Conservation (phyloP, 768 basidiomycete genomes). For the Leccinum subtestaceum region DNA sequence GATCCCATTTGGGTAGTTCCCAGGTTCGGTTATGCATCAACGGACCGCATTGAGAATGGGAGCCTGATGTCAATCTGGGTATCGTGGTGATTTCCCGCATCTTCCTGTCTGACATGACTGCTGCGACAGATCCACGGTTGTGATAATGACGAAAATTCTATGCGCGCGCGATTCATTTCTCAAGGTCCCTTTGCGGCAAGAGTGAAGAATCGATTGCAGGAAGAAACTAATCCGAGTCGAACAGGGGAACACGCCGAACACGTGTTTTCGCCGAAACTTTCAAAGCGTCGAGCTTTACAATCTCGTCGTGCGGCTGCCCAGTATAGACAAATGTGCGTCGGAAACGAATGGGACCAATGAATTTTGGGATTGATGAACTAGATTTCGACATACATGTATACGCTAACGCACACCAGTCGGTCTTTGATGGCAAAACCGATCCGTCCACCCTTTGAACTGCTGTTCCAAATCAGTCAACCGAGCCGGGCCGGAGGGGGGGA, state of each 20-base stretch:
- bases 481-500: neutral
- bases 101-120: neutral
- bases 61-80: conserved; percentile 66
- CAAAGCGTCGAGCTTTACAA: conserved; percentile 82
- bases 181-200: conserved; percentile 54
- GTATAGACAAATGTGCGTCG: conserved; percentile 53
- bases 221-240: conserved; percentile 19
- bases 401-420: neutral
- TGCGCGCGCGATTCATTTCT: conserved; percentile 88
- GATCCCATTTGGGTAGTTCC: conserved; percentile 84
- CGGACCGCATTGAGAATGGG: conserved; percentile 58
- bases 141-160: conserved; percentile 68
- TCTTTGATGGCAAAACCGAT: neutral
- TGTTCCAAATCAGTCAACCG: neutral
- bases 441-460: neutral
- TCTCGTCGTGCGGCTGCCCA: conserved; percentile 70
- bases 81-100: neutral
- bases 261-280: conserved; percentile 65
- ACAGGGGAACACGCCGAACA: conserved; percentile 34
- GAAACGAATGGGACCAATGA: conserved; percentile 70
- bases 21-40: conserved; percentile 73
- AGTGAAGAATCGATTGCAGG: neutral
- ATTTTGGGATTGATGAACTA: conserved; percentile 70
- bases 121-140: conserved; percentile 76
- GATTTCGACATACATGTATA: neutral